Evolutionary conservation across 78 protist species (phyloP).

Genomic region (Polysphondylium violaceum): DNA sequence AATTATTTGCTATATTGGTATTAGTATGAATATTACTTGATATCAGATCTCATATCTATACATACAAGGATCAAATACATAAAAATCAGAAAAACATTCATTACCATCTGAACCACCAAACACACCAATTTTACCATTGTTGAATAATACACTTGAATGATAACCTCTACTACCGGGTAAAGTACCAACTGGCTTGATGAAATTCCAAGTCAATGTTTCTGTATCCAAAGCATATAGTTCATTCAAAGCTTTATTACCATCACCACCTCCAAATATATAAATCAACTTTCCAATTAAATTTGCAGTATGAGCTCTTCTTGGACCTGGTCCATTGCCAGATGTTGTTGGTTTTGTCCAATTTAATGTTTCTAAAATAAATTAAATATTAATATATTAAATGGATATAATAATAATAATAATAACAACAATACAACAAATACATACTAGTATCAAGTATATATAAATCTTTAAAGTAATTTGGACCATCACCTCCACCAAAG

Average conservation of each 20-base stretch:
- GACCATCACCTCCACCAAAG: conserved; percentile 77
- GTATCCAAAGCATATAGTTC: conserved; percentile 67
- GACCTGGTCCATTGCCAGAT: conserved; percentile 60
- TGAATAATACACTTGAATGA: conserved; percentile 33
- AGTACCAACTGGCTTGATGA: conserved; percentile 39
- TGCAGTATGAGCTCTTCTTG: conserved; percentile 77
- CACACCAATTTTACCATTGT: conserved; percentile 9
- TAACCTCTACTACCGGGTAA: conserved; percentile 63
- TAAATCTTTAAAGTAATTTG: conserved; percentile 66
- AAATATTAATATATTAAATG: background rate
- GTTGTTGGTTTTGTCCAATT: conserved; percentile 73
- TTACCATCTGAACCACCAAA: conserved; percentile 75
- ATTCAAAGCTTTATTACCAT: conserved; percentile 71
- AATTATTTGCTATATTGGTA: background rate
- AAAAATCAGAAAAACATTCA: conserved; percentile 62
- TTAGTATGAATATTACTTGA: background rate
- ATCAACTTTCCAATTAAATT: conserved; percentile 42
- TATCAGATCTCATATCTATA: background rate
- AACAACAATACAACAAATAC: background rate
- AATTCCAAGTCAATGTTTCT: conserved; percentile 38
- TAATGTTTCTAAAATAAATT: conserved; percentile 43
- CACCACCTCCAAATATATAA: conserved; percentile 75
- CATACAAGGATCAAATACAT: conserved; percentile 38
- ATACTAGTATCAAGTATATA: conserved; percentile 64
- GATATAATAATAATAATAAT: background rate